Percentiles rank a stretch among this genome's conserved stretches.
Evolutionary conservation across 164 flowering plant species (phyloP).

Genomic region (Magnolia officinalis): DNA sequence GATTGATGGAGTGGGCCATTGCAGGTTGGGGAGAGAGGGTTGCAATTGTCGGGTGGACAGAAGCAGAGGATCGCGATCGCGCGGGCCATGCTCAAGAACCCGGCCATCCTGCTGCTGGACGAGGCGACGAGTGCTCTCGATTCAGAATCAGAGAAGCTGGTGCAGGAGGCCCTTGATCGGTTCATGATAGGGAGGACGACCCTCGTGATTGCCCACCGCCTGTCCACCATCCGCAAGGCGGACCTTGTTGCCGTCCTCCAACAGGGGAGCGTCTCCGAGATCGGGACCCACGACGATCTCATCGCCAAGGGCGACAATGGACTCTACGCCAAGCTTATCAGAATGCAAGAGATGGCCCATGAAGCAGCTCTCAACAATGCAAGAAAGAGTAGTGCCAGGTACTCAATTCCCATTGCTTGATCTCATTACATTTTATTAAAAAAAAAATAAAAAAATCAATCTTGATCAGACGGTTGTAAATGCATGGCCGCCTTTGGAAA

Average conservation of each 20-base stretch:
- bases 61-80: conserved; percentile 98
- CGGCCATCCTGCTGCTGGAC: conserved; percentile 86
- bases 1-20: conserved; percentile 6
- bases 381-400: conserved; percentile 96
- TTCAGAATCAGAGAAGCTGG: conserved; percentile 92
- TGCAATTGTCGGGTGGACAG: conserved; percentile 98
- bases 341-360: conserved; percentile 89
- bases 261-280: conserved; percentile 84
- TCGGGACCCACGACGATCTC: conserved; percentile 90
- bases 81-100: conserved; percentile 97
- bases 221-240: conserved; percentile 93
- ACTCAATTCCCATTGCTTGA: conserved; percentile 1
- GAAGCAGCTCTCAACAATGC: conserved; percentile 78
- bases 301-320: conserved; percentile 79
- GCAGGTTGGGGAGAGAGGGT: conserved; percentile 98
- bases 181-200: conserved; percentile 98
- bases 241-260: conserved; percentile 93
- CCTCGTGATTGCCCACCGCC: conserved; percentile 94
- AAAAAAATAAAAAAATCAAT: too few relatives aligned
- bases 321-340: conserved; percentile 79
- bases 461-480: too few relatives aligned
- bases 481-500: too few relatives aligned
- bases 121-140: conserved; percentile 99
- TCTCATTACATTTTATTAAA: too few relatives aligned
- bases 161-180: conserved; percentile 94